These are phyloP conservation scores for Erodium chrysanthum DNA, from an alignment of 441 rosid species.

Conservation along the genomic window DNA sequence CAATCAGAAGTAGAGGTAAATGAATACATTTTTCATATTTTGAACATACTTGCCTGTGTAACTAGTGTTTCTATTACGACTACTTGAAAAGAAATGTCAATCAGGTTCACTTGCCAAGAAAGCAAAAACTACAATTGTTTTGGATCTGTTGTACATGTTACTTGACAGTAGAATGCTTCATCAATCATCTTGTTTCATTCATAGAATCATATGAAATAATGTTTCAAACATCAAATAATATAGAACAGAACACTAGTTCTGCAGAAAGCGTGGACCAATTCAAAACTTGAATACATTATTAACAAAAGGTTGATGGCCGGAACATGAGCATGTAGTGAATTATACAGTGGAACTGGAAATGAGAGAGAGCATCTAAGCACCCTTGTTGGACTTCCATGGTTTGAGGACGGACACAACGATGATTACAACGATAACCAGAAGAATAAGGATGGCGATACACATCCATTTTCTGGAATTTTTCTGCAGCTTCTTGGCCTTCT, in stretches of 20 bases:
- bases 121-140: too few species aligned
- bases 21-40: constrained; percentile 17
- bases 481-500: constrained; percentile 64
- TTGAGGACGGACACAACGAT: constrained; percentile 52
- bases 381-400: constrained; percentile 69
- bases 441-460: constrained; percentile 77
- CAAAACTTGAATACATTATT: constrained; percentile 9
- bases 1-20: constrained; percentile 23
- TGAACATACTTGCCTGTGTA: background rate
- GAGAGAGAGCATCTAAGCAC: constrained; percentile 40
- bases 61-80: background rate
- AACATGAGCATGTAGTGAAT: background rate
- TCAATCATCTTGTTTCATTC: too few species aligned
- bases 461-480: constrained; percentile 84
- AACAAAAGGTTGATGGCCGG: constrained; percentile 17
- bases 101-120: too few species aligned
- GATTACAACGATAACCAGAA: constrained; percentile 59
- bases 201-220: background rate
- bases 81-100: background rate
- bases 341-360: background rate
- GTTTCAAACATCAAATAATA: constrained; percentile 17
- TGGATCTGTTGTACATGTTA: too few species aligned
- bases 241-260: background rate
- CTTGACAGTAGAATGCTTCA: too few species aligned
- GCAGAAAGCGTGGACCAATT: background rate